Evolutionary conservation across 768 basidiomycete genomes (phyloP), one percentile per base, ranked within the genome.

Genomic region (Podaxis sp.): DNA sequence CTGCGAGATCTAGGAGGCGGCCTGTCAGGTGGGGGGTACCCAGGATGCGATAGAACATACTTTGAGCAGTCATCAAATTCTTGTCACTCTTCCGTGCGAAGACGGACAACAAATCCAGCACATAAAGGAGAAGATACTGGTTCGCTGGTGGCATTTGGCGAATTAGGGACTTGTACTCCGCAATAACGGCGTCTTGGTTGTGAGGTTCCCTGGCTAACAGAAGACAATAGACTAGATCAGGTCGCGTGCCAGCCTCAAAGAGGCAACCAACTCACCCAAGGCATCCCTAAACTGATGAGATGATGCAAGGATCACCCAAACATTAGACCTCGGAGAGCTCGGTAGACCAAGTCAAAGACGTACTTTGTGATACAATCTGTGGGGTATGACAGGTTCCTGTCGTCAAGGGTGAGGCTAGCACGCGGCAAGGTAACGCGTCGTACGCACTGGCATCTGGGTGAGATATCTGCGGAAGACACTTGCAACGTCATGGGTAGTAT

Each of bases 401-500:
- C 55, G 23, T 25, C 11, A 55, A 42, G 18, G 56, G 21, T 50
- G 62, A 55, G 57, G 55, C 50, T 36, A 59, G 56, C 61, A 27
- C 56, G 54, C 40, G 44, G 32, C 25, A 60, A 53, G 13, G 37
- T 54, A 25, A 57, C 35, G 50, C 21, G 47, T 23, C 61, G 61
- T 18, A 85, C 91, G 72, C 68, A 95, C 95, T 35, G 97, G 95
- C 90, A 98, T 93, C 70, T 91, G 90, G 0, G 95, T 98, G 53
- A 99, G 85, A 73, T 93, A 99, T 77, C 96, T 78, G 61, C 96
- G 84, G 69, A 98, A 94, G 57, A 99, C 94, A 66, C 92, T 97
- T 18, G 96, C 96, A 54, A 97, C 94, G 71, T 99, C 96, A 71
- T 99, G 96, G 13, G 93, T 84, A n/a, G 90, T 96, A 71, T 89